Percentiles rank a stretch among this genome's conserved stretches.
Evolutionary conservation across 2,329 filamentous ascomycete species (phyloP).

Genomic region (Colletotrichum nymphaeae): DNA sequence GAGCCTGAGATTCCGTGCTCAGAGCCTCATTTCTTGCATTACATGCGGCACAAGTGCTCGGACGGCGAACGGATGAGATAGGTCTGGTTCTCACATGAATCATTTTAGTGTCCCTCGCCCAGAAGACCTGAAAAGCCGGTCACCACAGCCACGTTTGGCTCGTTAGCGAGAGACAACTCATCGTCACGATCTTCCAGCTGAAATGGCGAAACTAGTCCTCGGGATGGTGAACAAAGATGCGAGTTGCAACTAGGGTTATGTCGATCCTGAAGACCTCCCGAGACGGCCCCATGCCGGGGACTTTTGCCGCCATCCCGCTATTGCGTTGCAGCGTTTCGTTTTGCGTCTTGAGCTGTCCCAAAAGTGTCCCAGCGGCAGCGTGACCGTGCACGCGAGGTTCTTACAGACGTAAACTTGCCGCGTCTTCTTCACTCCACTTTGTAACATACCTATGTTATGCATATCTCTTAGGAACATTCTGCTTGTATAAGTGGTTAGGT

Average conservation of each 20-base stretch:
- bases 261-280: slow-evolving; percentile 11
- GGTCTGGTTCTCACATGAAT: neutral
- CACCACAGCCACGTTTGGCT: neutral
- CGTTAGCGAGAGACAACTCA: neutral
- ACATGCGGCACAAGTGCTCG: neutral
- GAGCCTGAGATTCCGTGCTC: slow-evolving; percentile 13
- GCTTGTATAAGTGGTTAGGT: neutral
- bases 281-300: neutral
- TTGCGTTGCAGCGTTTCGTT: slow-evolving; percentile 19
- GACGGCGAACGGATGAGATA: neutral
- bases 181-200: neutral
- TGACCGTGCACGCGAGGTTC: neutral
- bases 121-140: neutral
- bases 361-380: neutral
- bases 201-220: neutral
- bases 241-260: neutral
- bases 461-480: neutral
- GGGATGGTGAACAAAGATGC: neutral
- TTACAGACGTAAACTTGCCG: neutral
- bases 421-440: neutral
- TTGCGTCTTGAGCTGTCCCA: slow-evolving; percentile 1
- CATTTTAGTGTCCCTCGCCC: neutral
- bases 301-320: slow-evolving; percentile 10
- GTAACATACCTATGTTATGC: neutral
- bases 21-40: slow-evolving; percentile 8